phyloP scores from a whole-genome alignment of 1,284 basidiomycete species.

The Cutaneotrichosporon cavernicola region DNA sequence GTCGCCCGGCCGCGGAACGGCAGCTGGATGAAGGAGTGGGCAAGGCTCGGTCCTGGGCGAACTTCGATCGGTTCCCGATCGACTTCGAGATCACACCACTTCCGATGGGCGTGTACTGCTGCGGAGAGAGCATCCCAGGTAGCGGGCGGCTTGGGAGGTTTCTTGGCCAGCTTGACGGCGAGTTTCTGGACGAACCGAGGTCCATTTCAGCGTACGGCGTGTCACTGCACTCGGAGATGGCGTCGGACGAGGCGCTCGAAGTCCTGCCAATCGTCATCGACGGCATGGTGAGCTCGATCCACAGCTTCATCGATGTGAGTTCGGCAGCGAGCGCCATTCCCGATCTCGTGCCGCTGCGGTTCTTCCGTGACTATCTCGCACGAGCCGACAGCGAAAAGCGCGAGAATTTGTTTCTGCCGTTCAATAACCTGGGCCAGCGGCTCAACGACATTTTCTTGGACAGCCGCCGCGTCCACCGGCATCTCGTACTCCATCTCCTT shows the following conservation, averaged over 20 bases:
- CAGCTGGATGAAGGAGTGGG: slow-evolving; percentile 42
- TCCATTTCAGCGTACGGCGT: slow-evolving; percentile 23
- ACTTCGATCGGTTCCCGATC: slow-evolving; percentile 48
- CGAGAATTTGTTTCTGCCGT: slow-evolving; percentile 6
- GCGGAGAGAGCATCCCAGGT: slow-evolving; percentile 28
- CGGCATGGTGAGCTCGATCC: slow-evolving; percentile 21
- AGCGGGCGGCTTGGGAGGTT: slow-evolving; percentile 28
- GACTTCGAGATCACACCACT: slow-evolving; percentile 51
- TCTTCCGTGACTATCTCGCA: slow-evolving; percentile 29
- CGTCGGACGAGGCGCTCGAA: slow-evolving; percentile 22
- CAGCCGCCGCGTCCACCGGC: slow-evolving; percentile 14
- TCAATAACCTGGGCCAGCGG: slow-evolving; percentile 11
- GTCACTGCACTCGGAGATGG: slow-evolving; percentile 29
- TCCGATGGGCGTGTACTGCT: slow-evolving; percentile 45
- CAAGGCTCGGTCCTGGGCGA: slow-evolving; percentile 50
- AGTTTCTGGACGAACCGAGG: slow-evolving; percentile 13
- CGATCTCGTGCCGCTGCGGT: slow-evolving; percentile 24
- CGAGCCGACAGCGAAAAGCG: not conserved
- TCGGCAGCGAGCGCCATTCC: slow-evolving; percentile 9
- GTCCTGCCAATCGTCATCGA: slow-evolving; percentile 38
- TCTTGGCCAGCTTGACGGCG: slow-evolving; percentile 16
- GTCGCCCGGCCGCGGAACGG: slow-evolving; percentile 1
- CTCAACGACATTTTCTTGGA: slow-evolving; percentile 28
- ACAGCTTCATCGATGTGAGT: slow-evolving; percentile 20
- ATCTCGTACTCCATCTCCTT: slow-evolving; percentile 46